These are phyloP conservation scores for Polytolypa hystricis DNA, from an alignment of 2,329 filamentous ascomycete genomes.

Conservation along the genomic window DNA sequence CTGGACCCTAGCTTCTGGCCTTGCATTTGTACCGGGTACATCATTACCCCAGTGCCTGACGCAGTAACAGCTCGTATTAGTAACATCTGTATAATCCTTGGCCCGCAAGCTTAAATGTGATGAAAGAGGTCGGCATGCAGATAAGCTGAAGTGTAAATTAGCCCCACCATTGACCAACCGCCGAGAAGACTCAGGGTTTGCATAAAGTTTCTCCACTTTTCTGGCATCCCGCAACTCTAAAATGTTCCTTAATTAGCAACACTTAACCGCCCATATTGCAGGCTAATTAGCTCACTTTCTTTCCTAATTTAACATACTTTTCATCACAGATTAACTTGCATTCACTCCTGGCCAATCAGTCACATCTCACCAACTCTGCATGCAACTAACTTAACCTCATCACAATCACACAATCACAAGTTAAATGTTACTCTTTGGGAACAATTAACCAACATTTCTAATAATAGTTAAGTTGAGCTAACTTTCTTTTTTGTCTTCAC, in stretches of 20 bases:
- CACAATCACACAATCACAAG: slow-evolving; percentile 2
- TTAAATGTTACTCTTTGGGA: not conserved
- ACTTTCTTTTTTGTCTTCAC: no score
- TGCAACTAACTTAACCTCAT: not conserved
- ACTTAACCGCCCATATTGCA: slow-evolving; percentile 3
- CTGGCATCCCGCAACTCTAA: slow-evolving; percentile 1
- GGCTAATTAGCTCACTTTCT: slow-evolving; percentile 3
- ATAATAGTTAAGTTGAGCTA: no score
- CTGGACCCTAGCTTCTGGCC: no score
- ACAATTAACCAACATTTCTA: slow-evolving; percentile 1
- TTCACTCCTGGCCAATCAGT: no score
- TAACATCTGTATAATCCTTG: no score
- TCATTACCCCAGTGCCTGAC: no score
- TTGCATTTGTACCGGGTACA: slow-evolving; percentile 2
- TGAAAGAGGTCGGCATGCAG: not conserved
- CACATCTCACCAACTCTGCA: no score
- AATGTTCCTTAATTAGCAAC: slow-evolving; percentile 8
- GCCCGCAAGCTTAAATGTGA: no score
- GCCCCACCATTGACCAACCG: not conserved
- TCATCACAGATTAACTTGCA: not conserved
- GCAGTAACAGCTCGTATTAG: no score
- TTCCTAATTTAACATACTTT: not conserved
- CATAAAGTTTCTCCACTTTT: not conserved
- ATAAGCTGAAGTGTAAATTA: slow-evolving; percentile 1
- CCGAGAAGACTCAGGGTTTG: not conserved